Conservation (phyloP, 768 basidiomycete genomes). For the Mycena metata region DNA sequence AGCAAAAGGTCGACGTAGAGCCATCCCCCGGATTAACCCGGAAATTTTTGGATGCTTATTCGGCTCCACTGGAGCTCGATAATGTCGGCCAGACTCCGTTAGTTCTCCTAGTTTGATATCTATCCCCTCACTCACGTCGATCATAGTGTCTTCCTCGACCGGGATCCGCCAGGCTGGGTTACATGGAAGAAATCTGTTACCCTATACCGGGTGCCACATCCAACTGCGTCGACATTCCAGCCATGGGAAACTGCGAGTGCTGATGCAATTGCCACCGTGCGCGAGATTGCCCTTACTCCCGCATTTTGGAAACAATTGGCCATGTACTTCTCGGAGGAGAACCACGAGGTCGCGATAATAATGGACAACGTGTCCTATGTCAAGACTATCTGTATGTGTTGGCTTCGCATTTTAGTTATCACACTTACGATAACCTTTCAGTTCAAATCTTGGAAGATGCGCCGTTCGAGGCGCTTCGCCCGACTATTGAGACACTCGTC, state of each 20-base stretch:
- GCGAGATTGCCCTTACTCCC: constrained; percentile 59
- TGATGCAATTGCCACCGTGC: constrained; percentile 64
- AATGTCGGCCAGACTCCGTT: constrained; percentile 58
- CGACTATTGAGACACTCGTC: constrained; percentile 74
- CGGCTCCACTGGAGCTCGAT: constrained; percentile 58
- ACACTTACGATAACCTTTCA: constrained; percentile 43
- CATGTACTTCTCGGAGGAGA: constrained; percentile 83
- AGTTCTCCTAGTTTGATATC: constrained; percentile 42
- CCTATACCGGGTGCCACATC: constrained; percentile 63
- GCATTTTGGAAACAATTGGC: constrained; percentile 80
- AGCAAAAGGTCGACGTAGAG: constrained; percentile 61
- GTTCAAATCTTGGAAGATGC: constrained; percentile 86
- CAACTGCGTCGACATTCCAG: constrained; percentile 63
- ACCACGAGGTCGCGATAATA: constrained; percentile 71
- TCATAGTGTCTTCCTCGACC: constrained; percentile 67
- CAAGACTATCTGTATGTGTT: constrained; percentile 78
- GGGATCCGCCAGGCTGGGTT: constrained; percentile 76
- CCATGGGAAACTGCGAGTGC: constrained; percentile 71
- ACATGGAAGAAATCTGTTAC: constrained; percentile 65
- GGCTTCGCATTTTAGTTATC: constrained; percentile 5
- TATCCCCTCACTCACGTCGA: neutral
- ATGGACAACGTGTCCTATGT: constrained; percentile 80
- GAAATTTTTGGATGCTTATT: constrained; percentile 69
- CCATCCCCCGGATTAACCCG: constrained; percentile 67
- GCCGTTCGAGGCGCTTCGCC: constrained; percentile 72